phyloP scores from a whole-genome alignment of 495 filamentous ascomycete species.

The Niebla homalea region DNA sequence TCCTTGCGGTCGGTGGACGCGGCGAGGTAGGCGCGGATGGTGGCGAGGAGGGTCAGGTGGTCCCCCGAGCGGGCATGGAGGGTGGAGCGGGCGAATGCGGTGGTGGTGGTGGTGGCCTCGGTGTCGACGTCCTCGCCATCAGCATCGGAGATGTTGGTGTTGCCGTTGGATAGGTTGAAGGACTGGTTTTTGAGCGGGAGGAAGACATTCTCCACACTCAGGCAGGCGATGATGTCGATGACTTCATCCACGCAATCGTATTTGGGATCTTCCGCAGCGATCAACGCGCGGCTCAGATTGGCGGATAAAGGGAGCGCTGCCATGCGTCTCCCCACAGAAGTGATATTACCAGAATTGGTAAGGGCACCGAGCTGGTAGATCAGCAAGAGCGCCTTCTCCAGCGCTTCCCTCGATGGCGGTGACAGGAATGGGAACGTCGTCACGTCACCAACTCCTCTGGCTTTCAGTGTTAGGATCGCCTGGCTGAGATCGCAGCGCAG shows the following conservation, averaged over 20 bases:
- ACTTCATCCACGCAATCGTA: slow-evolving; percentile 62
- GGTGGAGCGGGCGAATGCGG: slow-evolving; percentile 56
- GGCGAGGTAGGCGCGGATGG: slow-evolving; percentile 66
- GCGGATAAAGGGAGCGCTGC: slow-evolving; percentile 74
- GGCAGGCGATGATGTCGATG: slow-evolving; percentile 82
- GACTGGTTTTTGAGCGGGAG: slow-evolving; percentile 37
- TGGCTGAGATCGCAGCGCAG: slow-evolving; percentile 75
- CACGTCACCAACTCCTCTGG: slow-evolving; percentile 73
- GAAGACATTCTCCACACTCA: slow-evolving; percentile 85
- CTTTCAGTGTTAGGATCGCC: slow-evolving; percentile 87
- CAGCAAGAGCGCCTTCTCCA: slow-evolving; percentile 75
- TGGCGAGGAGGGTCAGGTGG: slow-evolving; percentile 70
- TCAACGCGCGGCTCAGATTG: slow-evolving; percentile 62
- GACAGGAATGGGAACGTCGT: slow-evolving; percentile 77
- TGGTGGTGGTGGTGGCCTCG: slow-evolving; percentile 26
- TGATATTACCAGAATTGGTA: slow-evolving; percentile 58
- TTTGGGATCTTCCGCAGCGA: slow-evolving; percentile 62
- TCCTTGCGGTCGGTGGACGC: slow-evolving; percentile 59
- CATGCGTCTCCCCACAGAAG: slow-evolving; percentile 57
- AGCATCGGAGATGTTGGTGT: too few species aligned
- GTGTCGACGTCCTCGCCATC: too few species aligned
- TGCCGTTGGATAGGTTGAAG: background rate
- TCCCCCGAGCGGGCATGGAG: slow-evolving; percentile 77
- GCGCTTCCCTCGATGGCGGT: slow-evolving; percentile 56
- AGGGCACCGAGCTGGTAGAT: slow-evolving; percentile 68